A percentile compares a stretch with the other conserved stretches of the same genome.
These are phyloP conservation scores for Gastrolobium villosum DNA, from an alignment of 306 rosid species.

Conservation along the genomic window DNA sequence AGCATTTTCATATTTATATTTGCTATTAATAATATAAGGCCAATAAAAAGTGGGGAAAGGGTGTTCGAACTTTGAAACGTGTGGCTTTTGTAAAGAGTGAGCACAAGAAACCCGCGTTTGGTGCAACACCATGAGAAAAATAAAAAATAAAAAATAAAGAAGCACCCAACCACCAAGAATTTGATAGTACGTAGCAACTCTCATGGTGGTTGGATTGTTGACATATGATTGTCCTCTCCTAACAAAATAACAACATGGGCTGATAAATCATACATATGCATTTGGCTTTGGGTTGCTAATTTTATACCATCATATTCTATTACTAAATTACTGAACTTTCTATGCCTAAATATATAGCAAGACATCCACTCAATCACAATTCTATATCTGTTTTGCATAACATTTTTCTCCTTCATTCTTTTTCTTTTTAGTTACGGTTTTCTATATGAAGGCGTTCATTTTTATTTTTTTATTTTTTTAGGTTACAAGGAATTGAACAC, in stretches of 20 bases:
- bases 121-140: slow-evolving; percentile 48
- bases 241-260: slow-evolving; percentile 30
- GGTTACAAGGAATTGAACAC: too few relatives aligned
- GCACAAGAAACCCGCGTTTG: slow-evolving; percentile 44
- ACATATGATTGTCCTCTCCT: slow-evolving; percentile 48
- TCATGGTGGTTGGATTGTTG: slow-evolving; percentile 58
- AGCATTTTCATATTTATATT: neutral
- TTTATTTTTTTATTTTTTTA: too few relatives aligned
- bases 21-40: neutral
- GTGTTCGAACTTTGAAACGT: slow-evolving; percentile 14
- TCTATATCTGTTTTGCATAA: neutral
- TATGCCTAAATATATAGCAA: too few relatives aligned
- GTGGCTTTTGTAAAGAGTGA: slow-evolving; percentile 37
- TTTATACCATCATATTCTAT: neutral
- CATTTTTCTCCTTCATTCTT: neutral
- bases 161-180: slow-evolving; percentile 41
- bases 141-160: neutral
- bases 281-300: slow-evolving; percentile 2
- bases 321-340: too few relatives aligned
- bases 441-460: neutral
- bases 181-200: slow-evolving; percentile 47
- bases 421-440: neutral
- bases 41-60: neutral
- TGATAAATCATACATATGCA: slow-evolving; percentile 9
- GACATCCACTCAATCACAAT: too few relatives aligned